Percentiles rank a stretch among this genome's conserved stretches.
These are phyloP conservation scores for Pseudozyma sp. DNA, from an alignment of 1,284 basidiomycete genomes.

Conservation along the genomic window DNA sequence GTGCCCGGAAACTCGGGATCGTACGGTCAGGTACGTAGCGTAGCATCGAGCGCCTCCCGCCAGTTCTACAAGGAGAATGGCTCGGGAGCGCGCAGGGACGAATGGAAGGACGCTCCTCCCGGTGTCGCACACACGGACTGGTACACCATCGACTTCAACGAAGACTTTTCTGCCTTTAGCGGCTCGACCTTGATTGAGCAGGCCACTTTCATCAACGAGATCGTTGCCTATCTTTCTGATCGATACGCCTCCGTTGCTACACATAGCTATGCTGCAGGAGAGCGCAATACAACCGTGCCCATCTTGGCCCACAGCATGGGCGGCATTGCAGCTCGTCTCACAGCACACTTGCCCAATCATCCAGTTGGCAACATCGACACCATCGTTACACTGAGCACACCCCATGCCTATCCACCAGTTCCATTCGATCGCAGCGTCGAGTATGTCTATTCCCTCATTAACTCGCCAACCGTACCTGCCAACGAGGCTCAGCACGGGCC, in stretches of 20 bases:
- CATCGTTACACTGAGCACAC: constrained; percentile 93
- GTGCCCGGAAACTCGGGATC: constrained; percentile 97
- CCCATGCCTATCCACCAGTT: constrained; percentile 87
- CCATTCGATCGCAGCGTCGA: constrained; percentile 86
- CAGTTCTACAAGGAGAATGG: constrained; percentile 78
- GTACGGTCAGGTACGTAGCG: constrained; percentile 91
- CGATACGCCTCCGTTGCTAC: constrained; percentile 74
- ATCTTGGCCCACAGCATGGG: constrained; percentile 98
- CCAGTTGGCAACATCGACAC: constrained; percentile 74
- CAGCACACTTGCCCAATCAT: constrained; percentile 75
- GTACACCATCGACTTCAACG: constrained; percentile 86
- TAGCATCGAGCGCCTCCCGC: constrained; percentile 86
- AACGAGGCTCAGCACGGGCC: constrained; percentile 6
- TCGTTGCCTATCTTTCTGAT: constrained; percentile 81
- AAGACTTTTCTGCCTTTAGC: constrained; percentile 96
- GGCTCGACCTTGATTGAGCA: constrained; percentile 87
- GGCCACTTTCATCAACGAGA: constrained; percentile 79
- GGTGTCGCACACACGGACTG: constrained; percentile 51
- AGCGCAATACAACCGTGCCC: constrained; percentile 72
- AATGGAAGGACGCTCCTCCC: constrained; percentile 50
- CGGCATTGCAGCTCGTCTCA: constrained; percentile 83
- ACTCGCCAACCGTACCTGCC: constrained; percentile 21
- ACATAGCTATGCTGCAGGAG: constrained; percentile 45
- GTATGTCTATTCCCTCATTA: constrained; percentile 75
- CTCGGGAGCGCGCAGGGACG: constrained; percentile 56